phyloP scores from a whole-genome alignment of 2,329 filamentous ascomycete species.

The Torrubiella hemipterigena region DNA sequence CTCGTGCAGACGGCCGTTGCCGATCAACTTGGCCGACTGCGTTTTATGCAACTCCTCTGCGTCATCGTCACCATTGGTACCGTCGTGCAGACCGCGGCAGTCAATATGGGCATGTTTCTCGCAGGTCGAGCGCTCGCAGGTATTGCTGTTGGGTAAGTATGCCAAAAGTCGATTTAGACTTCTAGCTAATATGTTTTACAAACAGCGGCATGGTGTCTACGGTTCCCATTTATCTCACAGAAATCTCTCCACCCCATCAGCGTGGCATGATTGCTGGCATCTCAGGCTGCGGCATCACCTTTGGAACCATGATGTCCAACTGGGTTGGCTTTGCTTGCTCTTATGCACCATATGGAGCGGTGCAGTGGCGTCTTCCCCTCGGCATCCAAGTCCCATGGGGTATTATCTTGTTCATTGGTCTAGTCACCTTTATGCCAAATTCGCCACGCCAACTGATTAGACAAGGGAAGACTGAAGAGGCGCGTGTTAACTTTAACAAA shows the following conservation, averaged over 20 bases:
- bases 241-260: conserved; percentile 34
- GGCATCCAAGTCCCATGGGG: conserved; percentile 45
- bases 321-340: conserved; percentile 45
- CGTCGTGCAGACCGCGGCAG: conserved; percentile 38
- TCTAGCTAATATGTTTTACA: conserved; percentile 11
- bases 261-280: conserved; percentile 42
- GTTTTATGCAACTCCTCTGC: conserved; percentile 42
- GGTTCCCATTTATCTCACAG: conserved; percentile 42
- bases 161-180: too few relatives aligned
- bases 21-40: conserved; percentile 38
- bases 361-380: conserved; percentile 43
- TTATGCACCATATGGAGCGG: conserved; percentile 34
- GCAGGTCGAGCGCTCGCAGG: conserved; percentile 35
- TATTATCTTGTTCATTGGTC: conserved; percentile 38
- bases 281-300: conserved; percentile 40
- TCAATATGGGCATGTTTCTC: conserved; percentile 43
- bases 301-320: conserved; percentile 44
- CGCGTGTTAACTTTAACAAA: conserved; percentile 31
- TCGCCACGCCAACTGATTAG: conserved; percentile 30
- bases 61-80: conserved; percentile 41
- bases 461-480: conserved; percentile 33
- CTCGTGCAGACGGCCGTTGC: conserved; percentile 39
- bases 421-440: conserved; percentile 6
- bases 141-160: conserved; percentile 4
- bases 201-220: conserved; percentile 33